Percentiles rank a stretch among this genome's conserved stretches.
phyloP scores from a whole-genome alignment of 2,329 filamentous ascomycete species.

The Penicillium corylophilum region DNA sequence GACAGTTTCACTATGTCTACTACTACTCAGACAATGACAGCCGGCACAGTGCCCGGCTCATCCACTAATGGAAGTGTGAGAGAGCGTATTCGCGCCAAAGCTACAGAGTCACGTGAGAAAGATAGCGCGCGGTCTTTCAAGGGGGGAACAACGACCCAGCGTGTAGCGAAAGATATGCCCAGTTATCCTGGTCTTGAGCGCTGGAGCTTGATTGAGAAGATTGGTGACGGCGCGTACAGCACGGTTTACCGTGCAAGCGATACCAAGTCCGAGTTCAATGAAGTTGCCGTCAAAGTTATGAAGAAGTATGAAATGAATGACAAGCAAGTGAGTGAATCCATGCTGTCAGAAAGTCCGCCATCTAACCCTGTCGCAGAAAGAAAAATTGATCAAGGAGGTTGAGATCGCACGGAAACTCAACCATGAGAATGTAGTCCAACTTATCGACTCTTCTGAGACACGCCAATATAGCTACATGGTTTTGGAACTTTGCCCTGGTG shows the following conservation, averaged over 20 bases:
- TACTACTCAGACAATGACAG: not conserved
- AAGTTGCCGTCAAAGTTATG: not conserved
- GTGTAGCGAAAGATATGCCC: not conserved
- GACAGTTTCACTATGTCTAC: not conserved
- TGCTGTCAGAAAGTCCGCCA: not conserved
- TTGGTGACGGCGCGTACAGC: not conserved
- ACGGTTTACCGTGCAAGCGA: not conserved
- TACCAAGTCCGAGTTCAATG: not conserved
- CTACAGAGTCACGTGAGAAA: not conserved
- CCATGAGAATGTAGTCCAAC: not conserved
- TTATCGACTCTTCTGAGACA: not conserved
- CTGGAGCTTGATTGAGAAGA: not conserved
- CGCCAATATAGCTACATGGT: not conserved
- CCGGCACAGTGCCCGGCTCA: not conserved
- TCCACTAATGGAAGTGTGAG: not conserved
- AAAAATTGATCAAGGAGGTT: not conserved
- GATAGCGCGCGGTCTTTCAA: not conserved
- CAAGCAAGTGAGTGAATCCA: not conserved
- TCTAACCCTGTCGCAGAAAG: not conserved
- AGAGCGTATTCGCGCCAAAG: not conserved
- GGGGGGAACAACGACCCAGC: not conserved
- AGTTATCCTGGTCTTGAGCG: not conserved
- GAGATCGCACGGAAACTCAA: not conserved
- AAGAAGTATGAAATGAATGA: not conserved
- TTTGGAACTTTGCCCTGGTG: not conserved